phyloP scores from a whole-genome alignment of 1,284 basidiomycete species.

The Heterobasidion parviporum region DNA sequence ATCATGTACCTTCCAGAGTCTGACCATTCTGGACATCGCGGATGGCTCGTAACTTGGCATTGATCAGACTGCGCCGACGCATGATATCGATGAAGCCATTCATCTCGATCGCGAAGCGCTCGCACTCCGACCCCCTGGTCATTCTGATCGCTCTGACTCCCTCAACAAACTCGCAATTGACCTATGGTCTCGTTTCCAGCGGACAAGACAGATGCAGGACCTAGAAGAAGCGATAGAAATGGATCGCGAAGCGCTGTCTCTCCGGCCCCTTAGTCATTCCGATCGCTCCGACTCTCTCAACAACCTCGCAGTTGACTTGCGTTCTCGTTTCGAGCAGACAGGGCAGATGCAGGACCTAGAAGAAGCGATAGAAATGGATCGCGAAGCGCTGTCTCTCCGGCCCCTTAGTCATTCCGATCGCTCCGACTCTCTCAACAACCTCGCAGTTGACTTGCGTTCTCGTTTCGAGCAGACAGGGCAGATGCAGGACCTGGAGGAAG shows the following conservation, averaged over 20 bases:
- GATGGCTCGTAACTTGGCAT: no score
- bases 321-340: no score
- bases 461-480: no score
- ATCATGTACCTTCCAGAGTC: no score
- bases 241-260: not conserved
- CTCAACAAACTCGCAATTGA: not conserved
- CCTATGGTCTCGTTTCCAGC: not conserved
- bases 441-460: not conserved
- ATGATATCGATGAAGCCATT: not conserved
- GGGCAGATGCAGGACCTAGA: no score
- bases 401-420: conserved; percentile 13
- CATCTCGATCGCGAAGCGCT: not conserved
- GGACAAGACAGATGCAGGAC: not conserved
- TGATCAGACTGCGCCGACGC: not conserved
- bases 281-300: not conserved
- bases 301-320: not conserved
- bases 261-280: not conserved
- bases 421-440: not conserved
- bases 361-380: no score
- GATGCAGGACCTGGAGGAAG: no score
- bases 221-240: not conserved
- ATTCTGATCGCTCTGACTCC: not conserved
- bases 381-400: conserved; percentile 3
- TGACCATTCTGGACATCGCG: no score
- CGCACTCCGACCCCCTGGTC: not conserved